These are phyloP conservation scores for Huntiella omanensis DNA, from an alignment of 2,329 filamentous ascomycete genomes.

Conservation along the genomic window DNA sequence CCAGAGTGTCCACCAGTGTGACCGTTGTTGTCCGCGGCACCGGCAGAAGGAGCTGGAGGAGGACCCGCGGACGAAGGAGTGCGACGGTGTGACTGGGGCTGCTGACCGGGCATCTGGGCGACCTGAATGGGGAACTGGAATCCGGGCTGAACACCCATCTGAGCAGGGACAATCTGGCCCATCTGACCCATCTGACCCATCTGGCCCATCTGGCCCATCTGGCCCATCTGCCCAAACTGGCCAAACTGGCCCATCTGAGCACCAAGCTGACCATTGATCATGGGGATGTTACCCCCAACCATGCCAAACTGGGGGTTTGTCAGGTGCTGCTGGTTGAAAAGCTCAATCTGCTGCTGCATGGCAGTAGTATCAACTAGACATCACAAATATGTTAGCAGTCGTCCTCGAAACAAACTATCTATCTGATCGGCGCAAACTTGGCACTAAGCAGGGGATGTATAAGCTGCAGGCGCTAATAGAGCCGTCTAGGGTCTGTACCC, in stretches of 20 bases:
- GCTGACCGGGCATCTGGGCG: conserved; percentile 30
- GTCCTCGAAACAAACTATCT: too few species aligned
- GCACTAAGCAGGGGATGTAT: too few species aligned
- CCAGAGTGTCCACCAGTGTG: conserved; percentile 49
- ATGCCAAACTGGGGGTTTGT: conserved; percentile 85
- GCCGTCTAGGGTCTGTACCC: too few species aligned
- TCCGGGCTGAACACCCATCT: conserved; percentile 59
- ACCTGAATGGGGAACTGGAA: conserved; percentile 80
- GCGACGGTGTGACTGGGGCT: conserved; percentile 68
- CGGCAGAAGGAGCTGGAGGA: conserved; percentile 79
- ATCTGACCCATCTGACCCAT: conserved; percentile 91
- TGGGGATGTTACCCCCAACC: too few species aligned
- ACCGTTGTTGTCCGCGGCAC: conserved; percentile 56
- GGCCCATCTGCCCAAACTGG: conserved; percentile 1
- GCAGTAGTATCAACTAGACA: conserved; percentile 79
- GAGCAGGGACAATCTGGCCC: conserved; percentile 47
- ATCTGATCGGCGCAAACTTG: too few species aligned
- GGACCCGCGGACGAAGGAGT: conserved; percentile 80
- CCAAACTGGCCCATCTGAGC: neutral
- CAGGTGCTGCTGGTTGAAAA: conserved; percentile 92
- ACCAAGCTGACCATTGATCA: too few species aligned
- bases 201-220: too few species aligned
- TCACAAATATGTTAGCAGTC: neutral
- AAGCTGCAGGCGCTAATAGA: too few species aligned
- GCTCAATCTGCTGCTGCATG: conserved; percentile 94